Base-by-base conservation (phyloP, 1,284 basidiomycete genomes). In the Leccinum angustisporum region DNA sequence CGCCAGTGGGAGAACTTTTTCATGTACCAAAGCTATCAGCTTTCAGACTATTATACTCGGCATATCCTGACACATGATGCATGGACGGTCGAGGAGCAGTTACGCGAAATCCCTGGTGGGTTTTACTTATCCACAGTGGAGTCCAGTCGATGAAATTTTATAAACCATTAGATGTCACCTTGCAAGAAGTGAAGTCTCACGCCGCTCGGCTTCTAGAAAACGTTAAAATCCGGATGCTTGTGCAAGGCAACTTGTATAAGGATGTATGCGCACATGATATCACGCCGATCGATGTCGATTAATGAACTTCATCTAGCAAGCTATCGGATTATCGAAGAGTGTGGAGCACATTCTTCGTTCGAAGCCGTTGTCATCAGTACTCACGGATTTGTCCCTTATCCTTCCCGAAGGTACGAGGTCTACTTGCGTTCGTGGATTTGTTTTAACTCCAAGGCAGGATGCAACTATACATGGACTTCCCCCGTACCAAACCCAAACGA, bases 1-100 rank as follows among this genome's bases (percentile, higher is more conserved):
- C 83, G 86, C 64, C 84, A 88, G 63, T 94, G 90, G 84, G 83
- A 88, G 67, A 99, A 98, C 77, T 95, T 95, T 76, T 88, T 87
- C 75, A 83, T 98, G 64, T 86, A 86, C 30, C 91, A 95, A 73
- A 91, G 94, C 1, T 95, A 92, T 76, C 80, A 84, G 21, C 81
- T 98, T 31, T 91, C 92, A 4, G 87, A 91, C 67, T 94, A 92
- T 75, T 95, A 89, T 74, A 80, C 82, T 25, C 83, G 85, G 18
- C 90, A 95, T 75, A 76, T 92, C 18, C 78, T 93, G 51, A 80
- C 88, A 0, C 85, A 92, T 63, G 79, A 79, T 40, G 84, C 87
- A 64, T 98, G 93, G 91, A 92, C 90, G 0, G 75, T 91, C 25
- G 81, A 88, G 55, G 94, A 98, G 72, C 90, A 88, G 70, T 77